Percentiles rank a stretch among this genome's conserved stretches.
Evolutionary conservation across 495 filamentous ascomycete genomes (phyloP).

Genomic region (Penicillium paxilli): DNA sequence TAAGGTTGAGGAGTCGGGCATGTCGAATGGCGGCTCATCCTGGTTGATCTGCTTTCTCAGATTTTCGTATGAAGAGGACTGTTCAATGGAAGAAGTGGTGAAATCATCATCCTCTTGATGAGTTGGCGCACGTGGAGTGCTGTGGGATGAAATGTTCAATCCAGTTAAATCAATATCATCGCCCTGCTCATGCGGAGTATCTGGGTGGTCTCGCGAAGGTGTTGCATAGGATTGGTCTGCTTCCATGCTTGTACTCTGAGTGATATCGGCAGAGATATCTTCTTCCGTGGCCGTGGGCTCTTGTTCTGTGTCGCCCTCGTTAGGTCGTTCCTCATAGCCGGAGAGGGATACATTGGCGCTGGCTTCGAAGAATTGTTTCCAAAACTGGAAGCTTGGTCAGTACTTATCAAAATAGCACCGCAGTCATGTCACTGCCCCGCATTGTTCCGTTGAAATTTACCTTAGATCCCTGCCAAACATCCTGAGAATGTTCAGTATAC

Average conservation of each 20-base stretch:
- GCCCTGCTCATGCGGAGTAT: slow-evolving; percentile 34
- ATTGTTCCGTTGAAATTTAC: slow-evolving; percentile 32
- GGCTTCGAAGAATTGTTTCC: slow-evolving; percentile 99
- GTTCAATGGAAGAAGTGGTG: slow-evolving; percentile 60
- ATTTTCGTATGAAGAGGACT: slow-evolving; percentile 37
- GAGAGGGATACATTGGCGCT: slow-evolving; percentile 97
- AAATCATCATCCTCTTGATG: slow-evolving; percentile 52
- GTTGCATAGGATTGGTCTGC: slow-evolving; percentile 36
- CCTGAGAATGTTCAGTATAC: slow-evolving; percentile 88
- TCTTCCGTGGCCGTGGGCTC: slow-evolving; percentile 53
- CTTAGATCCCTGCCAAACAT: slow-evolving; percentile 97
- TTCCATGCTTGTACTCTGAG: slow-evolving; percentile 30
- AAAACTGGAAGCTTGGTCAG: slow-evolving; percentile 62
- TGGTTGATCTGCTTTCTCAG: slow-evolving; percentile 31
- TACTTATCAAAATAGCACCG: not conserved
- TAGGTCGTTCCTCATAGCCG: slow-evolving; percentile 81
- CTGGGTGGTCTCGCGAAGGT: slow-evolving; percentile 29
- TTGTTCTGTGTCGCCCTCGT: slow-evolving; percentile 46
- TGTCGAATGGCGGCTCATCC: slow-evolving; percentile 32
- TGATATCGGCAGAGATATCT: slow-evolving; percentile 49
- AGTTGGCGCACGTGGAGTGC: slow-evolving; percentile 51
- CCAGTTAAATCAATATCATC: slow-evolving; percentile 52
- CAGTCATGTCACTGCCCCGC: not conserved
- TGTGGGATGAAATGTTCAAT: slow-evolving; percentile 56
- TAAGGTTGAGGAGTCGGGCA: slow-evolving; percentile 42